phyloP scores from a whole-genome alignment of 257 asterid genomes.

The Jacaranda mimosifolia region DNA sequence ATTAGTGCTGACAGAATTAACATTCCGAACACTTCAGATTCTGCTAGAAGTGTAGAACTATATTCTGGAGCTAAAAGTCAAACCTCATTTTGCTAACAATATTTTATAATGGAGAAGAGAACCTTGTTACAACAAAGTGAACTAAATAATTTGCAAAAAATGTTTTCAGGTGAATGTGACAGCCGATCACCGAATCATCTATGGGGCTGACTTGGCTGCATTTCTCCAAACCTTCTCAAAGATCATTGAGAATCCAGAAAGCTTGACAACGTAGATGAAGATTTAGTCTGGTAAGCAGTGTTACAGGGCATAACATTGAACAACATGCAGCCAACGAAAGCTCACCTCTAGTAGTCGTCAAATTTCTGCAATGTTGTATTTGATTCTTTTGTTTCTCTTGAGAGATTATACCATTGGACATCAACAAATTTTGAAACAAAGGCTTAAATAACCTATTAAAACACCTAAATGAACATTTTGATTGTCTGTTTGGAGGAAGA shows the following conservation, averaged over 20 bases:
- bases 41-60: not conserved
- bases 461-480: not conserved
- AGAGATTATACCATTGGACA: not conserved
- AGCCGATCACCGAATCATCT: slow-evolving; percentile 75
- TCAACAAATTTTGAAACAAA: not conserved
- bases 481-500: not conserved
- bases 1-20: too few species aligned
- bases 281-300: slow-evolving; percentile 13
- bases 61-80: not conserved
- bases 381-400: slow-evolving; percentile 19
- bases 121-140: not conserved
- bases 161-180: slow-evolving; percentile 75
- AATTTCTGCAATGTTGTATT: slow-evolving; percentile 16
- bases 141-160: slow-evolving; percentile 3
- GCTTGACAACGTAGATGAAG: slow-evolving; percentile 74
- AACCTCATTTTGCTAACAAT: not conserved
- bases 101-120: not conserved
- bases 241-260: slow-evolving; percentile 77
- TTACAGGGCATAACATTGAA: slow-evolving; percentile 21
- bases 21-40: not conserved
- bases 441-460: not conserved
- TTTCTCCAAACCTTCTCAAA: slow-evolving; percentile 79
- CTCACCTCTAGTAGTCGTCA: not conserved
- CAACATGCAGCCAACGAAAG: slow-evolving; percentile 25
- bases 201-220: slow-evolving; percentile 82